Evolutionary conservation across 78 protist genomes (phyloP), one percentile per base, ranked within the genome.

Genomic region (Neovahlkampfia damariscottae): DNA sequence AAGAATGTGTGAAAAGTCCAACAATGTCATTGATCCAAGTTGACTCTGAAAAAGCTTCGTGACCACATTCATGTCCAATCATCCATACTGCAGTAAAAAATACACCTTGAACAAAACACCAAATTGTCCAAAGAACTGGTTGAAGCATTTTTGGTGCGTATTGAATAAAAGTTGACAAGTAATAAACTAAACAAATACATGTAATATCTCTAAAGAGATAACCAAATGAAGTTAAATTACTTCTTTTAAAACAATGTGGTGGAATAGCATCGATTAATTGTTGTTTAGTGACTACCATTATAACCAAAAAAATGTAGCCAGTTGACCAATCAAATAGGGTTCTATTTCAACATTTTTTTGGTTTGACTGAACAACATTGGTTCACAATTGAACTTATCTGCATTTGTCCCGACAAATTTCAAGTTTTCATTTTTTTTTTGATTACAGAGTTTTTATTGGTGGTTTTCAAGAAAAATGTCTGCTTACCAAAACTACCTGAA

Each of bases 61-160:
- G 94, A 50, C 94, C 94, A 40, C 94, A 90, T 77, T 90, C 94
- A 69, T 90, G 94, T 38, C 81, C 94, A 10, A 90, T 38, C 28
- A 87, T 89, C 94, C 94, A 90, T 6, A 90, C 50, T 31, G 87
- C 91, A 31, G 90, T 85, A 70, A 66, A 38, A 72, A 67, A 67
- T 35, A 76, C 28, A 31, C 89, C 89, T 72, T 81, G 85, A 5
- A 38, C 38, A 41, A 72, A 72, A 31, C 38, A 38, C 69, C 7
- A 72, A 31, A 5, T n/a, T 31, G 30, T 72, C 76, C 76, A 72
- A 31, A 72, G 30, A 5, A 5, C n/a, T 32, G 66, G 6, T 38
- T 7, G 5, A 5, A 5, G 35, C 58, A 31, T 36, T 5, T 3
- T 31, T 31, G 5, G 5, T 32, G 40, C 69, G 5, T 38, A 35